phyloP scores from a whole-genome alignment of 2,329 filamentous ascomycete species.

The Phialophora tarda region DNA sequence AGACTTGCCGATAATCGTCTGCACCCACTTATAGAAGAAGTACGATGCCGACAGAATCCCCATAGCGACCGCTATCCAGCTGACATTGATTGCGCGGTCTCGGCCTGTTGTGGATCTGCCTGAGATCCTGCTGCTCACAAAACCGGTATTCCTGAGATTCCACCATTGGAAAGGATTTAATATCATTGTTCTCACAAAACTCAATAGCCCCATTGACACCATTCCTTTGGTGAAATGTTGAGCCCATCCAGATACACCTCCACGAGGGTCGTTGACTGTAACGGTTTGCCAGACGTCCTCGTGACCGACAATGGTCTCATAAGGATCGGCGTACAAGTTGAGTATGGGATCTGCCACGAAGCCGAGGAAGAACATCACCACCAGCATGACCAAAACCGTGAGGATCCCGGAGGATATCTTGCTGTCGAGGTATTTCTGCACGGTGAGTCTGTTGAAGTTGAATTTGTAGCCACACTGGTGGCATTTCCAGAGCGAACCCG shows the following conservation, averaged over 20 bases:
- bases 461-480: slow-evolving; percentile 39
- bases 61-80: slow-evolving; percentile 77
- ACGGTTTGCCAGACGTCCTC: slow-evolving; percentile 46
- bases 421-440: slow-evolving; percentile 62
- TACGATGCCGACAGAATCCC: slow-evolving; percentile 60
- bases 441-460: slow-evolving; percentile 38
- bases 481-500: slow-evolving; percentile 40
- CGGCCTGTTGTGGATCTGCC: slow-evolving; percentile 63
- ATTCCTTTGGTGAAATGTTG: slow-evolving; percentile 89
- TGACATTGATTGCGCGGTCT: slow-evolving; percentile 77
- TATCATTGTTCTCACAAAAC: slow-evolving; percentile 79
- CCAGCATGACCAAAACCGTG: slow-evolving; percentile 72
- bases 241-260: slow-evolving; percentile 66
- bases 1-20: slow-evolving; percentile 35
- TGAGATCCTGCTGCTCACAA: slow-evolving; percentile 45
- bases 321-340: slow-evolving; percentile 82
- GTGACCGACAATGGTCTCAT: slow-evolving; percentile 59
- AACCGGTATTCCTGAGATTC: slow-evolving; percentile 69
- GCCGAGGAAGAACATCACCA: slow-evolving; percentile 79
- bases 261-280: slow-evolving; percentile 26
- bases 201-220: slow-evolving; percentile 84
- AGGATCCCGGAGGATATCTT: slow-evolving; percentile 69
- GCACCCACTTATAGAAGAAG: slow-evolving; percentile 39
- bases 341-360: slow-evolving; percentile 94
- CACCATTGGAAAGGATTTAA: slow-evolving; percentile 77